Evolutionary conservation across 2,329 filamentous ascomycete genomes (phyloP).

Genomic region (Lachnellula suecica): DNA sequence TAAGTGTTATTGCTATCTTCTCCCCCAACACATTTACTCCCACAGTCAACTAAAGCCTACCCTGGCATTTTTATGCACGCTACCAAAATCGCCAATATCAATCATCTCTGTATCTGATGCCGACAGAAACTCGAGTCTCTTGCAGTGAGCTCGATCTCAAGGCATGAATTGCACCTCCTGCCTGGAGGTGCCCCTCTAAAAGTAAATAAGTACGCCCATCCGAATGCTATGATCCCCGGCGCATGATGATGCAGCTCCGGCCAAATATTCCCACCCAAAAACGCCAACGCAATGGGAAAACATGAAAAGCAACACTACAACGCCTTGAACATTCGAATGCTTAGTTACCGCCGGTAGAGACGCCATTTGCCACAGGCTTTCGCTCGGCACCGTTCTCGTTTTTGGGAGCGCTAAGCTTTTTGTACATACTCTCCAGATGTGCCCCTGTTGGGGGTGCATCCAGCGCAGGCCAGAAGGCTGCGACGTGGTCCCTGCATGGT

Average conservation of each 20-base stretch:
- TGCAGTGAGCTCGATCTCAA: neutral
- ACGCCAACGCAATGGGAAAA: constrained; percentile 14
- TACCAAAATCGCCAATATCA: neutral
- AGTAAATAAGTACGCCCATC: constrained; percentile 3
- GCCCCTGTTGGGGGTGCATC: constrained; percentile 25
- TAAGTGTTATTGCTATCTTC: neutral
- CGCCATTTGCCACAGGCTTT: neutral
- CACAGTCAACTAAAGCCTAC: no score
- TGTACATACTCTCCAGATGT: constrained; percentile 31
- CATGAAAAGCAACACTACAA: neutral
- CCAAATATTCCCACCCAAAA: constrained; percentile 1
- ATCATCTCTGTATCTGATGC: neutral
- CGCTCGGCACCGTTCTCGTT: constrained; percentile 28
- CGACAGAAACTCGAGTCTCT: neutral
- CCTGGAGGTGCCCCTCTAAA: neutral
- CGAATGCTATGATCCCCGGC: constrained; percentile 10
- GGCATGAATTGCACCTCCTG: neutral
- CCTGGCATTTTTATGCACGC: neutral
- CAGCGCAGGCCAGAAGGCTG: constrained; percentile 31
- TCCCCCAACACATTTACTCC: no score
- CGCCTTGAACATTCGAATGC: neutral
- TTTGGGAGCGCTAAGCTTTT: constrained; percentile 23
- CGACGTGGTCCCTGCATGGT: constrained; percentile 32
- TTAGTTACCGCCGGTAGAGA: neutral
- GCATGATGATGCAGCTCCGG: neutral